Base-by-base conservation (phyloP, 2,329 filamentous ascomycete genomes). In the Fusarium armeniacum region DNA sequence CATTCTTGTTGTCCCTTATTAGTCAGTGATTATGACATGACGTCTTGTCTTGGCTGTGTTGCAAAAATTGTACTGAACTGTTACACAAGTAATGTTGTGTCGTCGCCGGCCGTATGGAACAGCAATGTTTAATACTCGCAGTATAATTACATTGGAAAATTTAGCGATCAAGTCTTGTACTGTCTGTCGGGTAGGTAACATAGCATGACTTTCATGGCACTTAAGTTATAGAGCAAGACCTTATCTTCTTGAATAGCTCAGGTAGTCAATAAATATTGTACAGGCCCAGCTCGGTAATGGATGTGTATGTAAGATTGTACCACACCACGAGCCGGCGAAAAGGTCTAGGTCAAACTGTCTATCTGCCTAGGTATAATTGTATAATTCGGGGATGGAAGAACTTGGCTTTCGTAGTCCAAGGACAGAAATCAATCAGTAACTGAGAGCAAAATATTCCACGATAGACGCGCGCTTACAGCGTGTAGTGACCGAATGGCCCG, bases 401-500 rank as follows among this genome's bases (percentile, higher is more conserved):
- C 8, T 8, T 20, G n/a, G n/a, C 11, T 15, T 32, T 16, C 8
- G 15, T 22, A 22, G 18, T 11, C 32, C 26, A 15, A 18, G 18
- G 20, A 20, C 20, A 10, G 18, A 46, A 12, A 32, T 11, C 18
- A 35, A 20, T 15, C 12, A 20, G 20, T 9, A 20, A n/a, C 24
- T 28, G 10, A 41, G 7, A 38, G 18, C 9, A 18, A 15, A n/a
- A n/a, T 30, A 20, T 52, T 52, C 38, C 24, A 30, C 13, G 8
- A 16, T 63, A 68, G 22, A 51, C 62, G 65, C 65, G 65, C 65
- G 65, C 54, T 59, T 64, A 55, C 28, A 33, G 58, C 58, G 55
- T 38, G 32, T 58, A 45, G 33, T 30, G 55, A 43, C 16, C 7
- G 62, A 10, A 35, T 74, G 73, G 73, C 51, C 73, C 64, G 72